These are phyloP conservation scores for Alternaria sp. DNA, from an alignment of 2,329 filamentous ascomycete genomes.

Conservation along the genomic window DNA sequence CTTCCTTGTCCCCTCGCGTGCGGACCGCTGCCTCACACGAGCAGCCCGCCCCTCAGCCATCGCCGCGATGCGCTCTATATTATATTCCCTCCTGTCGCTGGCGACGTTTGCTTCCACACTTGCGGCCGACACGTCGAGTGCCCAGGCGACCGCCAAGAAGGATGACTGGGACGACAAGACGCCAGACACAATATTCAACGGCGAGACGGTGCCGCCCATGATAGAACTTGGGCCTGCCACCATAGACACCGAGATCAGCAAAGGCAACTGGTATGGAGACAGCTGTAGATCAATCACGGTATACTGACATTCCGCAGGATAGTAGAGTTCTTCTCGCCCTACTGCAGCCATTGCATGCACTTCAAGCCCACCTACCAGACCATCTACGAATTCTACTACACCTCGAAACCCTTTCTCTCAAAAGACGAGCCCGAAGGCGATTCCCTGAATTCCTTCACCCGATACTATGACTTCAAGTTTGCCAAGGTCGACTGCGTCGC, in stretches of 20 bases:
- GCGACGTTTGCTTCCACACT: slow-evolving; percentile 42
- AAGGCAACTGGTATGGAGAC: slow-evolving; percentile 69
- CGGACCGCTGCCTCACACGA: slow-evolving; percentile 9
- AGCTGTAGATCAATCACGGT: not conserved
- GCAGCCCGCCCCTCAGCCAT: slow-evolving; percentile 16
- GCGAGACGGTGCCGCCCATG: slow-evolving; percentile 69
- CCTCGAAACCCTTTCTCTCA: slow-evolving; percentile 71
- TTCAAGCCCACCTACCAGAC: slow-evolving; percentile 90
- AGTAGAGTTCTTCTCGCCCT: slow-evolving; percentile 60
- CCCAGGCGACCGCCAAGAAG: slow-evolving; percentile 21
- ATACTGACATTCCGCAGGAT: slow-evolving; percentile 34
- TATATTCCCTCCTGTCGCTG: slow-evolving; percentile 48
- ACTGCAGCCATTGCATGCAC: slow-evolving; percentile 73
- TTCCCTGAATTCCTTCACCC: slow-evolving; percentile 71
- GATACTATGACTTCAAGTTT: slow-evolving; percentile 90
- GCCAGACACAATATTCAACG: slow-evolving; percentile 68
- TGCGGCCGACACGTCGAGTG: slow-evolving; percentile 22
- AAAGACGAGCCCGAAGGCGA: slow-evolving; percentile 56
- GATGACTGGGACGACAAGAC: slow-evolving; percentile 39
- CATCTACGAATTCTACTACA: slow-evolving; percentile 93
- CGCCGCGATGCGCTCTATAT: slow-evolving; percentile 44
- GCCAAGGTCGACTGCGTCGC: slow-evolving; percentile 85
- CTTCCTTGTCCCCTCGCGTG: not conserved
- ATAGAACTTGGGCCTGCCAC: slow-evolving; percentile 65
- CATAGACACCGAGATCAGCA: slow-evolving; percentile 64